Evolutionary conservation across 2,329 filamentous ascomycete genomes (phyloP).

Genomic region (Xylariaceae sp.): DNA sequence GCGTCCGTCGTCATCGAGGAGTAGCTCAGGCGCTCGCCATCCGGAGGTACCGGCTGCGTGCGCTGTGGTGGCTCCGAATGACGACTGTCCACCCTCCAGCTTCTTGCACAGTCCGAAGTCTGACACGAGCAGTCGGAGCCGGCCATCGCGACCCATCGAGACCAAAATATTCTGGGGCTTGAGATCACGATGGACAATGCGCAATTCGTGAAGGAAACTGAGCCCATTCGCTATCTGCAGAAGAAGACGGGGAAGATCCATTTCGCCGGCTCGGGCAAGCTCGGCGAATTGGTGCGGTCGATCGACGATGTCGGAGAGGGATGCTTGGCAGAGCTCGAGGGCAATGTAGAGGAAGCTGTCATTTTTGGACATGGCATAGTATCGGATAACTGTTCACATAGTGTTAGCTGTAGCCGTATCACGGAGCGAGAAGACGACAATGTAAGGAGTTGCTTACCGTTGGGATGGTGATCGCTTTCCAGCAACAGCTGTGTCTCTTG

Average conservation of each 20-base stretch:
- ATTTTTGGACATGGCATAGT: constrained; percentile 86
- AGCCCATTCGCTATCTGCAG: constrained; percentile 88
- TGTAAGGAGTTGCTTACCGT: constrained; percentile 44
- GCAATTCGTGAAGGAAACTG: constrained; percentile 79
- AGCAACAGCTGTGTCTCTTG: constrained; percentile 87
- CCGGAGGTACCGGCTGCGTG: constrained; percentile 90
- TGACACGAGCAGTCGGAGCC: constrained; percentile 84
- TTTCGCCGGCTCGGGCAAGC: constrained; percentile 66
- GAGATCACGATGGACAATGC: constrained; percentile 94
- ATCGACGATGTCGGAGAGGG: constrained; percentile 84
- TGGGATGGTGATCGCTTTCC: constrained; percentile 91
- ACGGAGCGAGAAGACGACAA: not conserved
- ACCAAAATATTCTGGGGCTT: constrained; percentile 98
- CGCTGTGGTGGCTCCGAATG: constrained; percentile 88
- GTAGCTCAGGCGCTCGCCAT: constrained; percentile 91
- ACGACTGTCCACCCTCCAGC: constrained; percentile 87
- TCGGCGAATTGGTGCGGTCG: constrained; percentile 62
- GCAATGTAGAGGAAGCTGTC: constrained; percentile 94
- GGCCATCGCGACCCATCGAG: constrained; percentile 61
- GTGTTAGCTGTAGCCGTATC: constrained; percentile 22
- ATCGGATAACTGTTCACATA: constrained; percentile 68
- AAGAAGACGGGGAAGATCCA: constrained; percentile 72
- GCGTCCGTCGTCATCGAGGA: constrained; percentile 70
- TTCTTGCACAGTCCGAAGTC: constrained; percentile 99
- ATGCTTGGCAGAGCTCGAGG: constrained; percentile 87